Evolutionary conservation across 208 protist genomes (phyloP), one percentile per base, ranked within the genome.

Genomic region (Trypanosoma avium): DNA sequence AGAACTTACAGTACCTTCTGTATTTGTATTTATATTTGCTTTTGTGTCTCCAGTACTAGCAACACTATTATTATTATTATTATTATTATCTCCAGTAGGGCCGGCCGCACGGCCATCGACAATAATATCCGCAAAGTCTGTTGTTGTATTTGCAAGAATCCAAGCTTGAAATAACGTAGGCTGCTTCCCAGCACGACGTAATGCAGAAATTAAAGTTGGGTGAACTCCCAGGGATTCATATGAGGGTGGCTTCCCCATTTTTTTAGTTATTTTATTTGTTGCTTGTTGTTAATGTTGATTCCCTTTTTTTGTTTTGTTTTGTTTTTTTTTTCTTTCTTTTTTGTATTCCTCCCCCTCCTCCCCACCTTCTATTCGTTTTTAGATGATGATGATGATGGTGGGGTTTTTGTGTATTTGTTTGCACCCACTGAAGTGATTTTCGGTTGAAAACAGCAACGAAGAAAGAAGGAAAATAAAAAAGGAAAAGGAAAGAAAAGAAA

Each of bases 61-160:
- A 3, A 48, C 46, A 33, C 64, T 74, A 33, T 71, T 73, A 19
- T 50, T 81, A 27, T 15, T n/a, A 38, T 38, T 42, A 19, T 35
- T 33, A 10, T 10, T 38, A 38, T 38, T 38, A 13, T 5, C 45
- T 36, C 15, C 35, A 27, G 4, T 21, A 4, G 32, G 24, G 8
- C 62, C 22, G 7, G 79, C 81, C 50, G 82, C 80, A 30, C 85
- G 85, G 17, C 71, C 77, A 52, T 92, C 85, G 0, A 92, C 74
- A 9, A 92, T 67, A 27, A 86, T 58, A 57, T 92, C 85, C 4
- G 81, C 76, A 45, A 88, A 87, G 69, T 88, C 85, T 0, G 27
- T 50, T 22, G 70, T 75, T 1, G 82, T 88, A 53, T 68, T 74
- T 0, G 69, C 67, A 50, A 92, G 65, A 19, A 92, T 77, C 19